Percentiles rank a stretch among this genome's conserved stretches.
Evolutionary conservation across 2,329 filamentous ascomycete species (phyloP).

Genomic region (Aphanoascus verrucosus): DNA sequence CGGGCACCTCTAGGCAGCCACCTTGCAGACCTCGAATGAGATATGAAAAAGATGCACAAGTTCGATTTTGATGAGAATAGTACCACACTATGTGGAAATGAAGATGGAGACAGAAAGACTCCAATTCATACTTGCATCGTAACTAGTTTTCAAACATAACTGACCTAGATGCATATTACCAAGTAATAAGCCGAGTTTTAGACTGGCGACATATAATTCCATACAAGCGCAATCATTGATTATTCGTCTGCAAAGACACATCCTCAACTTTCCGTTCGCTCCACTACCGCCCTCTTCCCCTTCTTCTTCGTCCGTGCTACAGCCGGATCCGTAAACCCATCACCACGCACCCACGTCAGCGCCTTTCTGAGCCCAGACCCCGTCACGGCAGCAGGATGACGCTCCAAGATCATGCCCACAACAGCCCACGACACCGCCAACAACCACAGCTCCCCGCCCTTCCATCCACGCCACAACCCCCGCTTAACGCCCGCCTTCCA

Average conservation of each 20-base stretch:
- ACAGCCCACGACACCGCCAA: conserved; percentile 71
- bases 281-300: conserved; percentile 21
- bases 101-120: background rate
- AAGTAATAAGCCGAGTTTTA: too few species aligned
- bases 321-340: conserved; percentile 62
- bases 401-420: conserved; percentile 67
- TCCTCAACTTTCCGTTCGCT: background rate
- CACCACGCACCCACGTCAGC: conserved; percentile 61
- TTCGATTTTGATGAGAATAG: too few species aligned
- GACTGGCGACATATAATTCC: too few species aligned
- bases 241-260: background rate
- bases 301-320: conserved; percentile 36
- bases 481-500: conserved; percentile 94
- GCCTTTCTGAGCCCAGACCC: conserved; percentile 60
- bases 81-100: background rate
- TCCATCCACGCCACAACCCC: conserved; percentile 73
- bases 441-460: conserved; percentile 71
- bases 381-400: conserved; percentile 55
- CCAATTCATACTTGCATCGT: too few species aligned
- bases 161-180: too few species aligned
- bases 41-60: too few species aligned
- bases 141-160: too few species aligned
- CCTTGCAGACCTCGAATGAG: background rate
- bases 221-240: background rate
- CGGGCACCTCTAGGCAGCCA: too few species aligned